Base-by-base conservation (phyloP, 192 early-diverging fungal genomes). In the Podila clonocystis region DNA sequence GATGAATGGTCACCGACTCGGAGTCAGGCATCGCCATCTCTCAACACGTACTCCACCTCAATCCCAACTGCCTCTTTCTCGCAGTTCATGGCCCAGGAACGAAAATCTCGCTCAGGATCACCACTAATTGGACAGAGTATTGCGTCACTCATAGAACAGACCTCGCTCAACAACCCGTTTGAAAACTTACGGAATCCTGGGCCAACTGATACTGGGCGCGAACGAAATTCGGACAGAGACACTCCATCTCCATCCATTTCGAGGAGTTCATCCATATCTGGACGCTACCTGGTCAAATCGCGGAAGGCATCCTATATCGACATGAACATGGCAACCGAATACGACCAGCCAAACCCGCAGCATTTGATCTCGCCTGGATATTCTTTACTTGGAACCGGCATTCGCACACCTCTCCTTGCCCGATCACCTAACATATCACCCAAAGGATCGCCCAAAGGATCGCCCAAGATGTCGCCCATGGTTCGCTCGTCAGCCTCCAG, bases 11-110 rank as follows among this genome's bases (percentile, higher is more conserved):
- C 77, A 4, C 67, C 77, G 3, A 67, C 68, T 5, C 30, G 77
- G 30, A 73, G 71, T 33, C 68, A 63, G 20, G 77, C 61, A 0
- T 73, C 70, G 3, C 77, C 77, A 9, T 80, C 77, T 29, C 70
- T 80, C 52, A 80, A 80, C 19, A 80, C 77, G 0, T 80, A 80
- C 57, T 80, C 77, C n/a, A 80, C 77, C 9, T 80, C 77, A 29
- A 80, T 80, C 36, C 77, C 77, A 5, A 80, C 77, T 50, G 77
- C 66, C n/a, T 80, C 77, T 0, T 80, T 80, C 36, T 64, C 77
- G 24, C 77, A 80, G 49, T 80, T 65, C 63, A 80, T 80, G 77
- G 65, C 65, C 8, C 65, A 68, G 49, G 70, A 73, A n/a, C 72
- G 77, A 30, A 61, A 50, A 49, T 68, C 70, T 4, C 66, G 77